Conservation (phyloP, 352 stramenopile species). For the Globisporangium canariense region DNA sequence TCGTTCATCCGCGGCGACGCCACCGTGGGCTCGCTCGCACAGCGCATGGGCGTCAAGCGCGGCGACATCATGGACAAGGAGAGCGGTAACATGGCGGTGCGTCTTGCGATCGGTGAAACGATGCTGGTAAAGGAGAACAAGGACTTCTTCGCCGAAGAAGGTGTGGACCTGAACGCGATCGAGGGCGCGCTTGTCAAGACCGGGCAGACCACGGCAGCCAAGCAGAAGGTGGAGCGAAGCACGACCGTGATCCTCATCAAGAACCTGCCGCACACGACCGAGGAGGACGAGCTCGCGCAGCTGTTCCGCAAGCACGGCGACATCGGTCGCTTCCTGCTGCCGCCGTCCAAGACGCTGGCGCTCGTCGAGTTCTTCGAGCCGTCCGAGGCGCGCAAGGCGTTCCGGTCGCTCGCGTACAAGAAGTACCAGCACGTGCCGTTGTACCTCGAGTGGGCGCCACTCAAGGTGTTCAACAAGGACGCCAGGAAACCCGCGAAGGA, state of each 20-base stretch:
- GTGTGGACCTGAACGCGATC: constrained; percentile 93
- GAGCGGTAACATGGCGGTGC: constrained; percentile 95
- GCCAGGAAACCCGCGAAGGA: constrained; percentile 8
- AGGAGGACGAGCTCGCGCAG: constrained; percentile 92
- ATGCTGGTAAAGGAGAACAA: constrained; percentile 98
- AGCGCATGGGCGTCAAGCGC: constrained; percentile 90
- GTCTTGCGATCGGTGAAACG: constrained; percentile 97
- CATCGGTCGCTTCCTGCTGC: constrained; percentile 85
- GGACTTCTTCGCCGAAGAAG: constrained; percentile 94
- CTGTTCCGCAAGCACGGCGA: constrained; percentile 93
- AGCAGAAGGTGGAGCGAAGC: constrained; percentile 87
- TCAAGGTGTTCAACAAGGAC: constrained; percentile 65
- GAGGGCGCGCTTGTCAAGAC: constrained; percentile 77
- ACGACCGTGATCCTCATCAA: constrained; percentile 96
- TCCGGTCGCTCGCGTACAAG: constrained; percentile 97
- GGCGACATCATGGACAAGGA: constrained; percentile 95
- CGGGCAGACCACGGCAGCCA: constrained; percentile 28
- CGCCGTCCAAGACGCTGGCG: constrained; percentile 93
- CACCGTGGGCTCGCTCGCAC: constrained; percentile 71
- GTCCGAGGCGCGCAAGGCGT: constrained; percentile 94
- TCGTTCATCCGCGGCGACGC: constrained; percentile 87
- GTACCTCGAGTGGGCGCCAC: constrained; percentile 98
- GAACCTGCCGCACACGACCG: constrained; percentile 95
- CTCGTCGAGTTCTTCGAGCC: constrained; percentile 95
- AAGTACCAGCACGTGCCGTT: constrained; percentile 98